Conservation (phyloP, 192 early-diverging fungal genomes). For the Entophlyctis luteolus region DNA sequence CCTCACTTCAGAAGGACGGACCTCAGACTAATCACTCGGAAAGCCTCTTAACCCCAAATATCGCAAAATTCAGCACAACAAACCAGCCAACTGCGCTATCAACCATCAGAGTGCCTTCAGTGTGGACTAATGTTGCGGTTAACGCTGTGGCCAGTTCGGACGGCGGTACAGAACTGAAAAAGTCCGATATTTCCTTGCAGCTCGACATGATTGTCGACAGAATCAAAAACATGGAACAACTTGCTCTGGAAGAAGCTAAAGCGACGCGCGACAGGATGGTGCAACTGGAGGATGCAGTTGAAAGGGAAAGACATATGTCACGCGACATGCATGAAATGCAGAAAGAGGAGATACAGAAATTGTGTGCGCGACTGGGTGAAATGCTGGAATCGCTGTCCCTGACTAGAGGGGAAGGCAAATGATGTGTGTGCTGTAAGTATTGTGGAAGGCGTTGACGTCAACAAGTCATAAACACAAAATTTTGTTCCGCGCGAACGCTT, state of each 20-base stretch:
- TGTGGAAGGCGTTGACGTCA: too few relatives aligned
- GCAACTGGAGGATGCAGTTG: conserved; percentile 15
- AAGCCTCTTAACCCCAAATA: neutral
- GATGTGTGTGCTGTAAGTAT: too few relatives aligned
- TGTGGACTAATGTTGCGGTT: conserved; percentile 5
- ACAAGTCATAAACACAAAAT: too few relatives aligned
- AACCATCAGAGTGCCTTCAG: neutral
- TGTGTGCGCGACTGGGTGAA: too few relatives aligned
- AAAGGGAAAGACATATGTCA: neutral
- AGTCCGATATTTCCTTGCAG: neutral
- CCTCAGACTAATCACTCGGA: neutral
- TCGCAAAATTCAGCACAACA: neutral
- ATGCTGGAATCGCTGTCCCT: too few relatives aligned
- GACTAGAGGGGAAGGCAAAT: too few relatives aligned
- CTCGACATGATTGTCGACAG: conserved; percentile 5
- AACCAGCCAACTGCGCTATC: neutral
- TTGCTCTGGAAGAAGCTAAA: conserved; percentile 19
- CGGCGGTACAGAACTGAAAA: neutral
- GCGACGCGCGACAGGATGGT: conserved; percentile 15
- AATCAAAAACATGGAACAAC: neutral
- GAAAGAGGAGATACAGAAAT: neutral
- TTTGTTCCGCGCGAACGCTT: too few relatives aligned
- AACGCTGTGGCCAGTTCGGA: neutral
- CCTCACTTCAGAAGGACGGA: too few relatives aligned
- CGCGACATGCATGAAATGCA: neutral